Conservation (phyloP, 495 filamentous ascomycete species). For the Penicillium psychrofluorescens region DNA sequence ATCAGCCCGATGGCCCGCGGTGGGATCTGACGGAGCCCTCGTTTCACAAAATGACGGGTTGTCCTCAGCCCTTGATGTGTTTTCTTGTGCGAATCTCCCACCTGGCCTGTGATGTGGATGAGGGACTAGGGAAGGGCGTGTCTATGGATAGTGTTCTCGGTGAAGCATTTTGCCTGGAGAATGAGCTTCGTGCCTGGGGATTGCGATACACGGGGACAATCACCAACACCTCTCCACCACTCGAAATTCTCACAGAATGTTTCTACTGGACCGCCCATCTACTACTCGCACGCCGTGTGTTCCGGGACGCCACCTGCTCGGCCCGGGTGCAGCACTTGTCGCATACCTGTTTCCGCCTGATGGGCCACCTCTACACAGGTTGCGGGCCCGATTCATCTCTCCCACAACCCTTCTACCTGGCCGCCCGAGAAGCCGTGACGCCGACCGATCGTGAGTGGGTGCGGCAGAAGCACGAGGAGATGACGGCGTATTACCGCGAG, state of each 20-base stretch:
- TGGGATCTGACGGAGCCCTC: constrained; percentile 21
- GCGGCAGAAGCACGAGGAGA: constrained; percentile 19
- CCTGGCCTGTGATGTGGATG: constrained; percentile 18
- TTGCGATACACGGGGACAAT: not conserved
- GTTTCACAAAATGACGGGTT: constrained; percentile 24
- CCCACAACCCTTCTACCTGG: constrained; percentile 21
- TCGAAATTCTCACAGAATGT: constrained; percentile 23
- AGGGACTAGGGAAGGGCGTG: not conserved
- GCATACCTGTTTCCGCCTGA: constrained; percentile 18
- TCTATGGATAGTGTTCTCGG: constrained; percentile 2
- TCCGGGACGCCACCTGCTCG: constrained; percentile 14
- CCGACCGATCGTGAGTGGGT: constrained; percentile 14
- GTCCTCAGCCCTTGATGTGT: constrained; percentile 23
- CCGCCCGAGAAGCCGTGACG: constrained; percentile 17
- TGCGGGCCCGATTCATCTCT: constrained; percentile 22
- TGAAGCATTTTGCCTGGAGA: constrained; percentile 11
- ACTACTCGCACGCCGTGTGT: constrained; percentile 20
- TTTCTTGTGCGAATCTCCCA: constrained; percentile 16
- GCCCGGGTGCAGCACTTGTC: constrained; percentile 17
- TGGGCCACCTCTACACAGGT: constrained; percentile 19
- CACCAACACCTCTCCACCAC: constrained; percentile 1
- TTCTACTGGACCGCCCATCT: constrained; percentile 24
- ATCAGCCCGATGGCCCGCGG: constrained; percentile 11
- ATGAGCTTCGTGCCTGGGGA: constrained; percentile 18
- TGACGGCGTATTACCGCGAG: constrained; percentile 23